A percentile compares a stretch with the other conserved stretches of the same genome.
Evolutionary conservation across 345 rosid species (phyloP).

Genomic region (Populus davidiana): DNA sequence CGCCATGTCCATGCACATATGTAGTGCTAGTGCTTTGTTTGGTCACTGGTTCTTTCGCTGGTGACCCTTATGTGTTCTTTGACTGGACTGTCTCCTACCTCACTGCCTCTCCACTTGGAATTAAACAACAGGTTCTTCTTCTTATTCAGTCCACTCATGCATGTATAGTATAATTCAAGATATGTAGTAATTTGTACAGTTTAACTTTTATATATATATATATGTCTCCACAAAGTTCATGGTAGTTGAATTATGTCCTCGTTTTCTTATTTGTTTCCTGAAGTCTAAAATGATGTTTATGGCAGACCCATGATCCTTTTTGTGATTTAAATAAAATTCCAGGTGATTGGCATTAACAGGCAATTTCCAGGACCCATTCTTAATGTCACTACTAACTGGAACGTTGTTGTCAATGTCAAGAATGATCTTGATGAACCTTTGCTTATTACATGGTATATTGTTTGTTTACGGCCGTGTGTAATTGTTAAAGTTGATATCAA

Average conservation of each 20-base stretch:
- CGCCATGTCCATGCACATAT: conserved; percentile 9
- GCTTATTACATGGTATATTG: conserved; percentile 60
- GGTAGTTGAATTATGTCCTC: too few species aligned
- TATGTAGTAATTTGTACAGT: background rate
- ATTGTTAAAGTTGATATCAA: background rate
- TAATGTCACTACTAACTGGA: conserved; percentile 34
- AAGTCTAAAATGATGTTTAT: background rate
- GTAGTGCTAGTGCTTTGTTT: conserved; percentile 3
- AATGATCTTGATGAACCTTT: conserved; percentile 33
- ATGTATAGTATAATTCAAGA: background rate
- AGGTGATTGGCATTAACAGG: conserved; percentile 35
- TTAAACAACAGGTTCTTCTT: conserved; percentile 60
- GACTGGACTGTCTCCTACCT: conserved; percentile 92
- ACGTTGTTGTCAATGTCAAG: conserved; percentile 32
- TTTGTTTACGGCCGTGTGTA: background rate
- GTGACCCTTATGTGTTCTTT: conserved; percentile 71
- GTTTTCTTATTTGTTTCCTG: background rate
- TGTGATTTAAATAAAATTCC: background rate
- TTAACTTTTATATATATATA: too few species aligned
- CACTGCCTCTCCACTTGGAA: conserved; percentile 61
- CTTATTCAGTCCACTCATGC: background rate
- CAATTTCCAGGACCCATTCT: conserved; percentile 32
- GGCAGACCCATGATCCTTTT: background rate
- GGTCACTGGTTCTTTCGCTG: conserved; percentile 35
- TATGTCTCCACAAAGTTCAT: too few species aligned